Conservation (phyloP, 2,329 filamentous ascomycete genomes). For the Tolypocladium endophyticum region DNA sequence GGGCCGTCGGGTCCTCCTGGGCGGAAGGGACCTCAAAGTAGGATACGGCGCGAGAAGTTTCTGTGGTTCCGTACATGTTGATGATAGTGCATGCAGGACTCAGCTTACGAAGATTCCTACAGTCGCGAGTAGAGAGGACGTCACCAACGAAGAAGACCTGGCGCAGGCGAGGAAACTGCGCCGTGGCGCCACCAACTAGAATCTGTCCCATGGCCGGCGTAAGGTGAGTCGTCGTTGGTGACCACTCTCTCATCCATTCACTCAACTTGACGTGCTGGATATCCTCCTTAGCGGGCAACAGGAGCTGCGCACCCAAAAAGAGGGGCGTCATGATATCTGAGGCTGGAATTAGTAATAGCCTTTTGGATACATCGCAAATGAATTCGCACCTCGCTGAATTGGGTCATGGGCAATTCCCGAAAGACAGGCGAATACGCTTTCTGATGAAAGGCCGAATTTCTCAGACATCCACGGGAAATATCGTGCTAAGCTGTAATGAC, state of each 20-base stretch:
- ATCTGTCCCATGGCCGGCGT: conserved; percentile 97
- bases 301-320: conserved; percentile 69
- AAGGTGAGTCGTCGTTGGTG: conserved; percentile 72
- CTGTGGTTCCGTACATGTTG: conserved; percentile 84
- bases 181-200: conserved; percentile 70
- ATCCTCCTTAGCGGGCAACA: conserved; percentile 71
- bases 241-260: conserved; percentile 75
- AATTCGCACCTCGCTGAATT: conserved; percentile 33
- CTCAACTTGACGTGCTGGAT: conserved; percentile 77
- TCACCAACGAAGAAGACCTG: conserved; percentile 89
- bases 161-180: conserved; percentile 66
- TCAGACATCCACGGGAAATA: conserved; percentile 94
- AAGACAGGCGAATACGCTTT: conserved; percentile 72
- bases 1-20: conserved; percentile 39
- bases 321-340: conserved; percentile 77
- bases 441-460: conserved; percentile 61
- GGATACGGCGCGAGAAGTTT: conserved; percentile 39
- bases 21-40: no score
- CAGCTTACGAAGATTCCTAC: conserved; percentile 62
- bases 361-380: no score
- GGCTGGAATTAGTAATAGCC: no score
- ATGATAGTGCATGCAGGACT: conserved; percentile 66
- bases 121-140: conserved; percentile 76
- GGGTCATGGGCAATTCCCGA: conserved; percentile 75
- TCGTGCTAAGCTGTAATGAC: conserved; percentile 75